Base-by-base conservation (phyloP, 1,139 yeast species). In the Debaryomyces robertsiae region DNA sequence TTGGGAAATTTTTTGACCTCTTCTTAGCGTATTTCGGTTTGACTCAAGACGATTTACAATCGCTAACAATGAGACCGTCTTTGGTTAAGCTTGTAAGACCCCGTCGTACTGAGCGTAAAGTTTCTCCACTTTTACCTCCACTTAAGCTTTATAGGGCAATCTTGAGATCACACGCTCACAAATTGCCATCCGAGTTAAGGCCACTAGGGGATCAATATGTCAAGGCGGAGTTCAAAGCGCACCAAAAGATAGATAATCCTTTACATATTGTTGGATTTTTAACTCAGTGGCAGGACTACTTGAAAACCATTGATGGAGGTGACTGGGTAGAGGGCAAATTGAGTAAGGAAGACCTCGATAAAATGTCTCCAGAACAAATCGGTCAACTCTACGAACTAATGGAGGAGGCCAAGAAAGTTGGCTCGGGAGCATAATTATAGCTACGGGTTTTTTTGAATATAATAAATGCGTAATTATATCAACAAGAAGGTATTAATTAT, bases 241-340 rank as follows among this genome's bases (percentile, higher is more conserved):
- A 94, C 64, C 79, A 81, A 47, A 65, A 69, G 37, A 76, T 84
- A 10, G 96, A 90, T 52, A 90, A 93, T 60, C 98, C 98, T 1
- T 72, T 90, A 28, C 96, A 91, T 57, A 89, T 93, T 27, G 91
- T 94, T 7, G 98, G 97, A 9, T 93, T 93, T 55, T 73, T 93
- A 47, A 81, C 95, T 1, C 84, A 89, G 49, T 93, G 98, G 98
- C 98, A 93, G 58, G 91, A 88, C 53, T 93, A 93, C 55, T 75
- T 88, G 44, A 78, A 79, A 41, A 70, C 75, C 58, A 75, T 93
- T 27, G 82, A 82, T 34, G 86, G 88, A 11, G 94, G 87, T 2
- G 70, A 74, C 31, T 93, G 98, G 98, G 67, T 75, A 57, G 71
- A 74, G 44, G 88, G 84, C 6, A 79, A 80, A 54, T 66, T 93